These are phyloP conservation scores for Ascosphaera apis DNA, from an alignment of 2,329 filamentous ascomycete species.

Conservation along the genomic window DNA sequence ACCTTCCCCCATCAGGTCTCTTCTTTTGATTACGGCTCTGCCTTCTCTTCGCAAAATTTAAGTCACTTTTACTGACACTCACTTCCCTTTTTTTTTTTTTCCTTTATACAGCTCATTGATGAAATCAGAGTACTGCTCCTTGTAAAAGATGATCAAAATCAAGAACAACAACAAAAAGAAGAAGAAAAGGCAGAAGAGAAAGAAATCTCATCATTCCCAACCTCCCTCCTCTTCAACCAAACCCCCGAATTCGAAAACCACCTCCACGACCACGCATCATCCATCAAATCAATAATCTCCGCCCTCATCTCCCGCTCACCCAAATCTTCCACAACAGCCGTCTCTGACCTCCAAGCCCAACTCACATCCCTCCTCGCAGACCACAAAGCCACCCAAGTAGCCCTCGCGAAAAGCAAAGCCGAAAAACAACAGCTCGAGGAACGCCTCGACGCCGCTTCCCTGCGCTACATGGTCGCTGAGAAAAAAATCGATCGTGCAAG, in stretches of 20 bases:
- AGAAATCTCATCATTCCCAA: slow-evolving; percentile 19
- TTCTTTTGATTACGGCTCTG: background rate
- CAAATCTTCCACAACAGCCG: slow-evolving; percentile 35
- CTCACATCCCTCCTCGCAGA: slow-evolving; percentile 52
- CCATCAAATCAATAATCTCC: slow-evolving; percentile 53
- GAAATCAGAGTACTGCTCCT: slow-evolving; percentile 22
- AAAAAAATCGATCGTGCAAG: slow-evolving; percentile 79
- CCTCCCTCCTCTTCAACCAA: slow-evolving; percentile 31
- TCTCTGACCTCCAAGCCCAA: slow-evolving; percentile 49
- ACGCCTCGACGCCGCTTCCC: slow-evolving; percentile 65
- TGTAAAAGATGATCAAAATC: slow-evolving; percentile 7
- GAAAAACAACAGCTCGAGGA: slow-evolving; percentile 74
- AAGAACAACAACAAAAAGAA: background rate
- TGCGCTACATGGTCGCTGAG: slow-evolving; percentile 85
- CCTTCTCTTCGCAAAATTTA: background rate
- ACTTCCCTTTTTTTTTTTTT: too few relatives aligned
- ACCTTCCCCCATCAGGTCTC: background rate
- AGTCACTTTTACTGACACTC: too few relatives aligned
- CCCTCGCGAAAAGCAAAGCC: slow-evolving; percentile 48
- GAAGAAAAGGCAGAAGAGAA: background rate
- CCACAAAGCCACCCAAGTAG: slow-evolving; percentile 59
- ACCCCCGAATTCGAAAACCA: slow-evolving; percentile 50
- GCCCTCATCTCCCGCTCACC: slow-evolving; percentile 33
- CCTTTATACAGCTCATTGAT: slow-evolving; percentile 17
- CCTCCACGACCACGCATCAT: slow-evolving; percentile 48